Conservation (phyloP, 2,329 filamentous ascomycete genomes). For the Thelonectria blattea region DNA sequence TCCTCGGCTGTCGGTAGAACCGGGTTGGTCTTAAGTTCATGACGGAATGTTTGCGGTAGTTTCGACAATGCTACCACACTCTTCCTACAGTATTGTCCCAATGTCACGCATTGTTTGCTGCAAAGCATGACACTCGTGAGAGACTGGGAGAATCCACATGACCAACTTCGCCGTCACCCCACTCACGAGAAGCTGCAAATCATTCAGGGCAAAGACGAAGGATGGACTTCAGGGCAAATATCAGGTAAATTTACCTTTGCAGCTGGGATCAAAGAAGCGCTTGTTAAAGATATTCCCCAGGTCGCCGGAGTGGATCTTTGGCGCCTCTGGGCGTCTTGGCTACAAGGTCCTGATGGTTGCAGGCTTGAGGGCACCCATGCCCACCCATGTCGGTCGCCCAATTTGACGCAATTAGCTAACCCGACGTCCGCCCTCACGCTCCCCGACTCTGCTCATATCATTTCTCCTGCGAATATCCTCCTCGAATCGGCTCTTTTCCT, state of each 20-base stretch:
- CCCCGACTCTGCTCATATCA: conserved; percentile 10
- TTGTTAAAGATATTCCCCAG: conserved; percentile 26
- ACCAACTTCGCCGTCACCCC: too few species aligned
- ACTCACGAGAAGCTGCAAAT: too few species aligned
- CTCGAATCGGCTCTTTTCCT: conserved; percentile 6
- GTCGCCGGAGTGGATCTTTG: conserved; percentile 28
- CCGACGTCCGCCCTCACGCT: conserved; percentile 13
- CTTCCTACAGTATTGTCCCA: not conserved
- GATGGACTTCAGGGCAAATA: too few species aligned
- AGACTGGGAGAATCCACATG: too few species aligned
- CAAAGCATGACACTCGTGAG: not conserved
- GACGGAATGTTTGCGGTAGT: not conserved
- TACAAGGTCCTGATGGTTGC: conserved; percentile 3
- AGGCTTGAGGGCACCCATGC: conserved; percentile 17
- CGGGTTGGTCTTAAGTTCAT: not conserved
- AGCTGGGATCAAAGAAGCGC: conserved; percentile 23
- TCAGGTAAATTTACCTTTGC: not conserved
- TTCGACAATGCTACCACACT: not conserved
- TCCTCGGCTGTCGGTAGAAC: not conserved
- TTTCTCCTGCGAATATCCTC: conserved; percentile 5
- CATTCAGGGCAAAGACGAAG: too few species aligned
- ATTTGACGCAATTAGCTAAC: not conserved
- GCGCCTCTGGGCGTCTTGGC: conserved; percentile 13
- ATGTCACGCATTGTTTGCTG: not conserved
- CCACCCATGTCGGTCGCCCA: conserved; percentile 10